Evolutionary conservation across 768 basidiomycete species (phyloP).

Genomic region (Tylopilus subfusipes): DNA sequence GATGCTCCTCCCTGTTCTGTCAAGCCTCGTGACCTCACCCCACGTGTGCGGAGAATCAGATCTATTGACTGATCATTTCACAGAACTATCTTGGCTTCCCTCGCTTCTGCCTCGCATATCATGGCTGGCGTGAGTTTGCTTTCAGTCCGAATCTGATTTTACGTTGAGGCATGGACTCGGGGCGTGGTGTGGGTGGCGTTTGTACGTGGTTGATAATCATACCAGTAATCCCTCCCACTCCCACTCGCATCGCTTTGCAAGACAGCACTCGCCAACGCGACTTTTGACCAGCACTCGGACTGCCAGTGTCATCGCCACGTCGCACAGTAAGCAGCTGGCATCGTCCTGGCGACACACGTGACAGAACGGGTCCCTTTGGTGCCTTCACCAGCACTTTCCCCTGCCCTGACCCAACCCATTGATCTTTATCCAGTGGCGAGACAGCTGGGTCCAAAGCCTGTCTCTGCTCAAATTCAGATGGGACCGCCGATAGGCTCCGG

Average conservation of each 20-base stretch:
- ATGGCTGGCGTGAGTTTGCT: conserved; percentile 18
- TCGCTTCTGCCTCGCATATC: conserved; percentile 27
- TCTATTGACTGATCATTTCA: conserved; percentile 19
- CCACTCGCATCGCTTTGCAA: conserved; percentile 3
- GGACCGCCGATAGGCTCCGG: neutral
- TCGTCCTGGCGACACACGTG: neutral
- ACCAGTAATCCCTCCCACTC: neutral
- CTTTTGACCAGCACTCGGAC: neutral
- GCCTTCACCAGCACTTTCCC: conserved; percentile 13
- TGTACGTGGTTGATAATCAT: conserved; percentile 22
- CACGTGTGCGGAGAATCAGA: conserved; percentile 30
- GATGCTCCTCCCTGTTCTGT: conserved; percentile 10
- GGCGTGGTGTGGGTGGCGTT: conserved; percentile 16
- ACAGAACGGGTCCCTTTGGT: neutral
- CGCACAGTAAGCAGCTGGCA: neutral
- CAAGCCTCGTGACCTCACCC: conserved; percentile 23
- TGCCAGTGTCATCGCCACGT: neutral
- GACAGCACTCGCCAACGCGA: neutral
- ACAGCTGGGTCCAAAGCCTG: neutral
- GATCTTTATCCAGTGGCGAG: neutral
- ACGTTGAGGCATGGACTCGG: conserved; percentile 7
- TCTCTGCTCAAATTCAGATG: neutral
- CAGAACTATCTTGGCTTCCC: conserved; percentile 12
- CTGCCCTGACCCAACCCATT: conserved; percentile 14
- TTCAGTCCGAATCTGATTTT: conserved; percentile 16